Evolutionary conservation across 1,139 yeast species (phyloP), one percentile per base, ranked within the genome.

Genomic region (Schwanniomyces etchellsii): DNA sequence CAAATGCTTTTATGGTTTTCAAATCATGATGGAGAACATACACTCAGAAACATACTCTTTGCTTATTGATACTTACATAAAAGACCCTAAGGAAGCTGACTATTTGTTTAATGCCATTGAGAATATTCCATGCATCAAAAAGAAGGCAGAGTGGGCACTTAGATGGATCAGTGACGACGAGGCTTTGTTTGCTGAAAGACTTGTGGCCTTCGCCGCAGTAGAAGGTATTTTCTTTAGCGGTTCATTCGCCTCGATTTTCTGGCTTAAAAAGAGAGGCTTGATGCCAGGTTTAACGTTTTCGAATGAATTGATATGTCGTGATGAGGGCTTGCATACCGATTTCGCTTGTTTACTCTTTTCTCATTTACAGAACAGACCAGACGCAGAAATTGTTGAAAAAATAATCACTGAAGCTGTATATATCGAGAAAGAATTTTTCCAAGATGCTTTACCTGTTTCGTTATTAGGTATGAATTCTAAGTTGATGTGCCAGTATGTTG

Each of bases 201-300:
- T 91, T 49, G 94, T 93, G 42, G 98, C 98, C 13, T 91, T 91
- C 55, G 98, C 98, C 38, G 98, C 98, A 38, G 96, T 91, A 38
- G 98, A 91, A 68, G 98, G 98, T 67, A 85, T 93, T 46, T 91
- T 91, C 77, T 89, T 91, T 71, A 80, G 94, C 34, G 97, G 98
- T 40, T 88, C 97, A 4, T 91, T 91, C 61, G 98, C 98, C 29
- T 86, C 97, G 34, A 84, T 93, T 56, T 91, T 89, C 70, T 89
- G 97, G 96, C 77, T 91, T 55, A 86, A 89, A 76, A 88, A 88
- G 76, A 81, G 95, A 57, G 97, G 97, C 52, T 71, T 89, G 54
- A 88, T 91, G 96, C 98, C 98, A 29, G 99, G 98, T 52, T 74
- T 91, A 50, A 88, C 96, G 31, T 88, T 89, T 71, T 88, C 96